Evolutionary conservation across 441 rosid species (phyloP).

Genomic region (Raphanus hybrid): DNA sequence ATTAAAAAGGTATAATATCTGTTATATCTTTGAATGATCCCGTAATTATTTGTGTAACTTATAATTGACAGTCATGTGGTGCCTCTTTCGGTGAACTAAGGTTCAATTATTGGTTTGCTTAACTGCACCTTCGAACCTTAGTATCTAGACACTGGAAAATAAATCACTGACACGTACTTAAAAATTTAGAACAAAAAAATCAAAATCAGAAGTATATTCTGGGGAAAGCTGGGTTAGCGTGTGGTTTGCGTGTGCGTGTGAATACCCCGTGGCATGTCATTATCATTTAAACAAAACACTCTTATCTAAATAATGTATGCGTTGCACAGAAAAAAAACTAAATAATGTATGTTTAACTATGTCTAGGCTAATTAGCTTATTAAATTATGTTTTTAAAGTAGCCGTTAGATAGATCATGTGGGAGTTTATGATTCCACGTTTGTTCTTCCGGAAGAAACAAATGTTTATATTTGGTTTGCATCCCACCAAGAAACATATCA

Average conservation of each 20-base stretch:
- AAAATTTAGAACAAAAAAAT: background rate
- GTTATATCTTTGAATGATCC: background rate
- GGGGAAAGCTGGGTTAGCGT: constrained; percentile 22
- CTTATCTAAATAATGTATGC: background rate
- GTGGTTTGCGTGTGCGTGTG: constrained; percentile 42
- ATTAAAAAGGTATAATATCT: background rate
- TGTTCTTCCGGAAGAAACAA: constrained; percentile 36
- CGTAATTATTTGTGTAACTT: background rate
- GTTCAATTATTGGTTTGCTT: constrained; percentile 24
- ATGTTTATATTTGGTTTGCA: constrained; percentile 32
- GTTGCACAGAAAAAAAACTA: too few species aligned
- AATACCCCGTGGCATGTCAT: constrained; percentile 42
- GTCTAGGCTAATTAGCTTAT: constrained; percentile 17
- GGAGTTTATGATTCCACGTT: constrained; percentile 42
- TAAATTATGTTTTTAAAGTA: constrained; percentile 13
- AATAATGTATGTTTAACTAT: too few species aligned
- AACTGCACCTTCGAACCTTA: background rate
- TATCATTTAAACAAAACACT: constrained; percentile 7
- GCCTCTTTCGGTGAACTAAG: background rate
- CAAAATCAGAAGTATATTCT: constrained; percentile 7
- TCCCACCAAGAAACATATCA: constrained; percentile 46
- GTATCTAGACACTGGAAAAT: background rate
- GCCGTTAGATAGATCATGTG: constrained; percentile 31
- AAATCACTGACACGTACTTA: constrained; percentile 11
- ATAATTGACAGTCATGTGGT: constrained; percentile 11